Percentiles rank a stretch among this genome's conserved stretches.
phyloP scores from a whole-genome alignment of 2,329 filamentous ascomycete genomes.

The Graphilbum ipis-grandicollis region DNA sequence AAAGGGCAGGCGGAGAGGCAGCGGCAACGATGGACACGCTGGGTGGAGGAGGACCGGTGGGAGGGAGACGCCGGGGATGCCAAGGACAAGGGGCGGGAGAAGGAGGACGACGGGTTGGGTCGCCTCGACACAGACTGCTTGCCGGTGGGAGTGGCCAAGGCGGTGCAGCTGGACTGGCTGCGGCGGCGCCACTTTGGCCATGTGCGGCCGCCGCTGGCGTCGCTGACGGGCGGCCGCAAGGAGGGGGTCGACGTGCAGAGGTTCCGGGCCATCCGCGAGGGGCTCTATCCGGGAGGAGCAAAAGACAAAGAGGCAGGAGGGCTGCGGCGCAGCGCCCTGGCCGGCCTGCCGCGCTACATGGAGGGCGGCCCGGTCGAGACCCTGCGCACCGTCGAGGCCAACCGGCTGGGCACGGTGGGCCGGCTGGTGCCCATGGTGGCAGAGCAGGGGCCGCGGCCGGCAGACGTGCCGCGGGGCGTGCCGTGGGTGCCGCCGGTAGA shows the following conservation, averaged over 20 bases:
- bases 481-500: background rate
- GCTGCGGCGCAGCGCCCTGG: background rate
- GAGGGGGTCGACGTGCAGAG: slow-evolving; percentile 4
- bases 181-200: slow-evolving; percentile 8
- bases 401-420: background rate
- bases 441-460: background rate
- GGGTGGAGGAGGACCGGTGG: slow-evolving; percentile 2
- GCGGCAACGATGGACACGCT: background rate
- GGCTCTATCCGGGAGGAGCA: slow-evolving; percentile 1
- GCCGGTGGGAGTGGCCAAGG: slow-evolving; percentile 1
- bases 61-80: background rate
- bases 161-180: slow-evolving; percentile 7
- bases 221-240: slow-evolving; percentile 3
- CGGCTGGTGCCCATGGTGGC: background rate
- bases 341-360: background rate
- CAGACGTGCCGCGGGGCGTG: background rate
- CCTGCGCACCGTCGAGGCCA: background rate
- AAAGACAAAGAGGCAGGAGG: background rate
- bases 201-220: slow-evolving; percentile 4
- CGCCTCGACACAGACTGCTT: background rate
- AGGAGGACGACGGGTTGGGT: background rate
- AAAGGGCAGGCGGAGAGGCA: background rate
- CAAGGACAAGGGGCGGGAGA: slow-evolving; percentile 1
- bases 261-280: background rate
- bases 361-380: background rate